phyloP scores from a whole-genome alignment of 2,329 filamentous ascomycete species.

The Plenodomus lindquistii region DNA sequence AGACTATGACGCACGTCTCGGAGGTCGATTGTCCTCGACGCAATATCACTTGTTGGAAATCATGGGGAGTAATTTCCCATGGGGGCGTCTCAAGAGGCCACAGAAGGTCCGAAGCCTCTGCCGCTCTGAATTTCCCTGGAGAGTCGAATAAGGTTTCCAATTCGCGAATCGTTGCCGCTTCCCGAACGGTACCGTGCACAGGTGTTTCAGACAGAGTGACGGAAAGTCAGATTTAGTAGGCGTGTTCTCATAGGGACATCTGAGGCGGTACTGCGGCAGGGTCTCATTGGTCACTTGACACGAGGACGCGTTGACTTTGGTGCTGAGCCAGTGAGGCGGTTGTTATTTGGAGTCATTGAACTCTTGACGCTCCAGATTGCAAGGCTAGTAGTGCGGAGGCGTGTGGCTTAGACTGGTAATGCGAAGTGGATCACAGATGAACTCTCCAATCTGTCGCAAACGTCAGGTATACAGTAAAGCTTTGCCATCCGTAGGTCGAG shows the following conservation, averaged over 20 bases:
- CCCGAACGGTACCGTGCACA: slow-evolving; percentile 5
- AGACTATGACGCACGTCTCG: neutral
- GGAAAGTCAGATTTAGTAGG: neutral
- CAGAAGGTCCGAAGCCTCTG: slow-evolving; percentile 11
- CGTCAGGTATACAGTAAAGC: too few species aligned
- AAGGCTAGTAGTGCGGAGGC: slow-evolving; percentile 11
- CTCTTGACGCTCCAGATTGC: neutral
- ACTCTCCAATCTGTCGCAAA: slow-evolving; percentile 8
- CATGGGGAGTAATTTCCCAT: neutral
- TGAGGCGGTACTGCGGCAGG: too few species aligned
- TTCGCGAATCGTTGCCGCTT: slow-evolving; percentile 11
- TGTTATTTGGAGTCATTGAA: slow-evolving; percentile 1
- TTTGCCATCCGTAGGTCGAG: too few species aligned
- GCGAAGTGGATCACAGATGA: slow-evolving; percentile 1
- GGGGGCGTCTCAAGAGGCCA: slow-evolving; percentile 3
- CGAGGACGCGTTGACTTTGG: slow-evolving; percentile 7
- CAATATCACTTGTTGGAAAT: neutral
- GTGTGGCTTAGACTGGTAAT: slow-evolving; percentile 4
- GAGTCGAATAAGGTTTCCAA: slow-evolving; percentile 7
- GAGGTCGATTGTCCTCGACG: neutral
- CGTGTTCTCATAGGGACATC: neutral
- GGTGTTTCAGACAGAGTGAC: slow-evolving; percentile 5
- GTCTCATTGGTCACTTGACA: neutral
- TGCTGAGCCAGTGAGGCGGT: slow-evolving; percentile 6
- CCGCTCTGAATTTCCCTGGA: slow-evolving; percentile 7